phyloP scores from a whole-genome alignment of 345 rosid species.

The Eutrema yunnanense region DNA sequence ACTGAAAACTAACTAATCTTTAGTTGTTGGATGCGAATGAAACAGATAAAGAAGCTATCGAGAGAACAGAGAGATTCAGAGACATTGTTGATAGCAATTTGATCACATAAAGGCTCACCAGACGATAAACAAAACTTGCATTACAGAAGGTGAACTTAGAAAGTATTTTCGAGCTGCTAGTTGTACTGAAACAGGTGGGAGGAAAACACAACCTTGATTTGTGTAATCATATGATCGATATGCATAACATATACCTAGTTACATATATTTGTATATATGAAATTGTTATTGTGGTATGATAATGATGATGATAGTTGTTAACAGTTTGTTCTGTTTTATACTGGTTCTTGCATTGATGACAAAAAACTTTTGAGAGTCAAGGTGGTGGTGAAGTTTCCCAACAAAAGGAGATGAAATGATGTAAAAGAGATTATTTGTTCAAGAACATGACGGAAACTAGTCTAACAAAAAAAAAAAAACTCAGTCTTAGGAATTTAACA shows the following conservation, averaged over 20 bases:
- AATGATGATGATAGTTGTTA: background rate
- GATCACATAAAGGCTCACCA: no score
- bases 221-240: no score
- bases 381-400: slow-evolving; percentile 37
- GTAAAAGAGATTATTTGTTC: background rate
- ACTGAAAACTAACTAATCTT: no score
- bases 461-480: background rate
- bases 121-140: no score
- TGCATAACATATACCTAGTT: no score
- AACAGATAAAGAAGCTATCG: no score
- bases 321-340: background rate
- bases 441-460: background rate
- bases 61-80: no score
- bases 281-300: background rate
- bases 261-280: background rate
- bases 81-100: no score
- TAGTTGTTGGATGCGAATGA: no score
- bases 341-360: slow-evolving; percentile 34
- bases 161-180: background rate
- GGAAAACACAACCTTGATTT: background rate
- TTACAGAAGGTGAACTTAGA: background rate
- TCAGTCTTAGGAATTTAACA: background rate
- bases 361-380: slow-evolving; percentile 8
- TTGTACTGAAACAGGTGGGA: background rate
- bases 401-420: slow-evolving; percentile 33